phyloP scores from a whole-genome alignment of 2,329 filamentous ascomycete genomes.

The Delphinella strobiligena region DNA sequence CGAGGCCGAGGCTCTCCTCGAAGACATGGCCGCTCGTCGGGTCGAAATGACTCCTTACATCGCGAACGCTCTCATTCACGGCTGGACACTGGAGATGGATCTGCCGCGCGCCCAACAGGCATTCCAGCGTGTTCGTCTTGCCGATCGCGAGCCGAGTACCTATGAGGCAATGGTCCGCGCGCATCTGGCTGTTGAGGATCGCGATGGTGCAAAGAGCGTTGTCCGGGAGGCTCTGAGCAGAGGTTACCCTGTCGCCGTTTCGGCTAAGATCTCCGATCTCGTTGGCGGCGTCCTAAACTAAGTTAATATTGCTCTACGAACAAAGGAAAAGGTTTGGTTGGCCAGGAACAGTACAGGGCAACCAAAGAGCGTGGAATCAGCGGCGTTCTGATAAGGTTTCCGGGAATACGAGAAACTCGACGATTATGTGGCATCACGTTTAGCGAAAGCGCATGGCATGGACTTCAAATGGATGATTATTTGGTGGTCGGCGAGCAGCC shows the following conservation, averaged over 20 bases:
- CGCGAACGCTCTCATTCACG: conserved; percentile 94
- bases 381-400: too few species aligned
- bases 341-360: too few species aligned
- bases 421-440: too few species aligned
- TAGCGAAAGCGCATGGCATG: too few species aligned
- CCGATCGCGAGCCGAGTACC: conserved; percentile 86
- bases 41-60: conserved; percentile 94
- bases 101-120: conserved; percentile 67
- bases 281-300: conserved; percentile 31
- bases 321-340: too few species aligned
- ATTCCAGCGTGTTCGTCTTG: conserved; percentile 64
- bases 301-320: too few species aligned
- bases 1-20: conserved; percentile 61
- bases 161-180: conserved; percentile 98
- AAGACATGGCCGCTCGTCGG: conserved; percentile 58
- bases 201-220: conserved; percentile 60
- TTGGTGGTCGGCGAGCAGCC: too few species aligned
- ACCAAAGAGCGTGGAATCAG: too few species aligned
- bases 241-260: conserved; percentile 83
- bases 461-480: too few species aligned
- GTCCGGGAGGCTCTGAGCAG: conserved; percentile 84
- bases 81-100: conserved; percentile 78
- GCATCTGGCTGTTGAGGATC: conserved; percentile 73
- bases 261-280: conserved; percentile 86
- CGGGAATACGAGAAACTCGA: too few species aligned